Base-by-base conservation (phyloP, 2,329 filamentous ascomycete species). In the Calonectria crousiana region DNA sequence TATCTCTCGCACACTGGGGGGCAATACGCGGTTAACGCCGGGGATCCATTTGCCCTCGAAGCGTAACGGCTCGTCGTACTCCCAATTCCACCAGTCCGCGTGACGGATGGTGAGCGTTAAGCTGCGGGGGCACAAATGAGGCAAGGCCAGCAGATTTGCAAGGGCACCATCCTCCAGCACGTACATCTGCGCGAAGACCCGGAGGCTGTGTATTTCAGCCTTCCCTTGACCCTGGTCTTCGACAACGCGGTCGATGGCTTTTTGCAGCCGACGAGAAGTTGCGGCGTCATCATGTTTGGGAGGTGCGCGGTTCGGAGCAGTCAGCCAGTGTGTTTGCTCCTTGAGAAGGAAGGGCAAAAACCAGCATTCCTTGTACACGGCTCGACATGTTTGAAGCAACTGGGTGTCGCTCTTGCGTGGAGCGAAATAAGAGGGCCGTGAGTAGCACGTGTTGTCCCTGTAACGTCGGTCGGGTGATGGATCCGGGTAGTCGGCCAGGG, bases 21-120 rank as follows among this genome's bases (percentile, higher is more conserved):
- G 81, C 34, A 88, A 73, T 0, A 3, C 58, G 0, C 34, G 8
- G 28, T 75, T 71, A 1, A 82, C 64, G 0, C 18, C 47, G 6
- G 77, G 34, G n/a, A 88, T 82, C 87, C 87, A 89, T 0, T 44
- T 13, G 1, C 80, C 82, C 0, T 82, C 76, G 34, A 89, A 84
- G 6, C 76, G 72, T 8, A 89, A 78, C 3, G 81, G 81, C 5
- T 77, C 52, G 66, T 88, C 83, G 0, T 64, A 0, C 75, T 88
- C 86, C 87, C 87, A 88, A 23, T 65, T 80, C 86, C 86, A 89
- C 83, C 87, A 89, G 74, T 90, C 88, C 3, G 87, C 84, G 72
- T 90, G 88, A 0, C 88, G 85, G 10, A 90, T 84, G 0, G 87
- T 89, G 14, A 90, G 77, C 0, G 84, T 87, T 1, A 90, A 66